Percentiles rank a stretch among this genome's conserved stretches.
These are phyloP conservation scores for Stentor coeruleus DNA, from an alignment of 73 alveolate species.

Conservation along the genomic window DNA sequence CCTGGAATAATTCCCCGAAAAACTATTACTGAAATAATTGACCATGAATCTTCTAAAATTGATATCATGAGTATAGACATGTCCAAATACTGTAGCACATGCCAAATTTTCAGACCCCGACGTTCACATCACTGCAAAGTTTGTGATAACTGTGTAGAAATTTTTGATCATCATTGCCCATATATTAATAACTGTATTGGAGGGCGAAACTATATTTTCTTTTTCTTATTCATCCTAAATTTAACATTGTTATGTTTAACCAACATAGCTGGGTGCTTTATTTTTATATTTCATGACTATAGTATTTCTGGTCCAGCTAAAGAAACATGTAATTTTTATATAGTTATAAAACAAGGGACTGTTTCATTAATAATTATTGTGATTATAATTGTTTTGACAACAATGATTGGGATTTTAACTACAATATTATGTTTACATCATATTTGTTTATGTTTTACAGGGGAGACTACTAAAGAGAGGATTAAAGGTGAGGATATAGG, in stretches of 20 bases:
- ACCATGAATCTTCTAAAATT: slow-evolving; percentile 41
- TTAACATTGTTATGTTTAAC: slow-evolving; percentile 34
- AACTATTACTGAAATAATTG: neutral
- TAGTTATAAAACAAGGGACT: neutral
- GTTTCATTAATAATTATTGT: neutral
- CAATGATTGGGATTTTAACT: neutral
- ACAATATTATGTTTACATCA: slow-evolving; percentile 5
- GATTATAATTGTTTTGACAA: neutral
- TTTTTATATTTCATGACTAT: slow-evolving; percentile 35
- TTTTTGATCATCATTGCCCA: slow-evolving; percentile 97
- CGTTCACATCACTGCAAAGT: slow-evolving; percentile 91
- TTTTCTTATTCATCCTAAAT: slow-evolving; percentile 36
- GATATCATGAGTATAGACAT: too few relatives aligned
- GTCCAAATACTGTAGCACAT: slow-evolving; percentile 92
- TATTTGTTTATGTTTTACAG: neutral
- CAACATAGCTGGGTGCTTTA: slow-evolving; percentile 43
- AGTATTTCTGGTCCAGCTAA: slow-evolving; percentile 32
- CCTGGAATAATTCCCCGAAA: slow-evolving; percentile 26
- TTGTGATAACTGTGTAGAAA: slow-evolving; percentile 95
- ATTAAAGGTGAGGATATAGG: too few relatives aligned
- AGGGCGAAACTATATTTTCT: slow-evolving; percentile 46
- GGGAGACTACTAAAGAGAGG: slow-evolving; percentile 11
- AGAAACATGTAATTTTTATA: slow-evolving; percentile 3
- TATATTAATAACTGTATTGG: slow-evolving; percentile 96
- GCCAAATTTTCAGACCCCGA: slow-evolving; percentile 89